A percentile compares a stretch with the other conserved stretches of the same genome.
Conservation (phyloP, 345 rosid genomes). For the Reutealis trisperma region DNA sequence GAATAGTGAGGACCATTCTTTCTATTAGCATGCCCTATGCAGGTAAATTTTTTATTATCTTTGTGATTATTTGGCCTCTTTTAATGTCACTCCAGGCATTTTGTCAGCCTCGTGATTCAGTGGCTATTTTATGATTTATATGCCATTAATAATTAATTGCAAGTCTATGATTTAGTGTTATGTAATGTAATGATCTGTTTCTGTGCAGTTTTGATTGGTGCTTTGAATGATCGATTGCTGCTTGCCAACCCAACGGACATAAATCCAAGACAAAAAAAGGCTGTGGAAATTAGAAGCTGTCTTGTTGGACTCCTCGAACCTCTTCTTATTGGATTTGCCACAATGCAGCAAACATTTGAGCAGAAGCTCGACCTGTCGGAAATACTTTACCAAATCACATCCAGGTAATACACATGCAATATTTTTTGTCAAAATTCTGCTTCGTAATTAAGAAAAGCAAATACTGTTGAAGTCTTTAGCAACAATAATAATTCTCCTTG, state of each 20-base stretch:
- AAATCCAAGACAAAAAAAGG: slow-evolving; percentile 87
- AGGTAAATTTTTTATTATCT: slow-evolving; percentile 46
- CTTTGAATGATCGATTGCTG: slow-evolving; percentile 86
- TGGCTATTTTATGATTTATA: neutral
- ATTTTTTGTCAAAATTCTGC: neutral
- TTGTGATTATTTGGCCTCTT: slow-evolving; percentile 3
- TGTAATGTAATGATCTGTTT: slow-evolving; percentile 26
- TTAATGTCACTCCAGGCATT: neutral
- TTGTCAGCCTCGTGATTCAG: neutral
- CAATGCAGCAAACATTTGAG: slow-evolving; percentile 93
- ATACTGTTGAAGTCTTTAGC: slow-evolving; percentile 61
- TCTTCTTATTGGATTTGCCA: slow-evolving; percentile 95
- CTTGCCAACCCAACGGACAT: slow-evolving; percentile 82
- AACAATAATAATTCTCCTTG: slow-evolving; percentile 30
- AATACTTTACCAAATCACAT: slow-evolving; percentile 88
- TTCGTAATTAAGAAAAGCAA: neutral
- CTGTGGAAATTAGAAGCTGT: slow-evolving; percentile 82
- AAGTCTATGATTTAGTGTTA: slow-evolving; percentile 16
- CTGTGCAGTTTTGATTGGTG: slow-evolving; percentile 78
- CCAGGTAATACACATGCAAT: slow-evolving; percentile 54
- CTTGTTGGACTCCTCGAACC: slow-evolving; percentile 98
- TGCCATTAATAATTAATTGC: slow-evolving; percentile 8
- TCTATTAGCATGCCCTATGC: slow-evolving; percentile 87
- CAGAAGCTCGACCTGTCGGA: slow-evolving; percentile 93
- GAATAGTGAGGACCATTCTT: slow-evolving; percentile 80